Evolutionary conservation across 108 stramenopile species (phyloP), one percentile per base, ranked within the genome.

Genomic region (Skeletonema potamos): DNA sequence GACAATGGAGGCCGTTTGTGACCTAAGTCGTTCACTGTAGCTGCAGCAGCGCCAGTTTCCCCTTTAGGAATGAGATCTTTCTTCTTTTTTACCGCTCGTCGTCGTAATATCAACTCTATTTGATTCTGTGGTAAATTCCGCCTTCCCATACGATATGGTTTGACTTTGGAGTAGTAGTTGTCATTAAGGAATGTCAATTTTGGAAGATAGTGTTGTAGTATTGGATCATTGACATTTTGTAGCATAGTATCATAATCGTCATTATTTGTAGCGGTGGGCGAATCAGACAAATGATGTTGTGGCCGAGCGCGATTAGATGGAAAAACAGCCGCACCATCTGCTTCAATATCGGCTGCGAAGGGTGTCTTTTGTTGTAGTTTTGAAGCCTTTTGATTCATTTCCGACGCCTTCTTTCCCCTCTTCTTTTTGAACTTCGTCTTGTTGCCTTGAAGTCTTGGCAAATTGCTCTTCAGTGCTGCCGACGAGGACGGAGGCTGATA

Each of bases 101-200:
- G 70, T 55, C 78, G 59, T 18, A 79, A 59, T 32, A 79, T 64
- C 27, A 79, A 59, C 60, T 79, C 78, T 48, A 79, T 33, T 68
- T 79, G 78, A 79, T 79, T 68, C 15, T 36, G 34, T 36, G 78
- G 78, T 32, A 79, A 59, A 58, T 72, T 64, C 29, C 65, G 70
- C 22, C 55, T 67, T 36, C 72, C 72, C 29, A 68, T 63, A 3
- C 54, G 18, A 67, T 34, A 72, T 3, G 78, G 78, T 56, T 72
- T 26, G 27, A 70, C 59, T 27, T 46, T 72, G 26, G 43, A 32
- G 56, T 72, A 73, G 63, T 67, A 79, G 17, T 72, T 39, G 22
- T 68, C 30, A 43, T 56, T 36, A 1, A 72, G 58, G 36, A 68
- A 56, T 51, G 56, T 36, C 36, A 79, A 26, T 62, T 68, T 57